Conservation (phyloP, 2,329 filamentous ascomycete species). For the Aspergillus sp. region DNA sequence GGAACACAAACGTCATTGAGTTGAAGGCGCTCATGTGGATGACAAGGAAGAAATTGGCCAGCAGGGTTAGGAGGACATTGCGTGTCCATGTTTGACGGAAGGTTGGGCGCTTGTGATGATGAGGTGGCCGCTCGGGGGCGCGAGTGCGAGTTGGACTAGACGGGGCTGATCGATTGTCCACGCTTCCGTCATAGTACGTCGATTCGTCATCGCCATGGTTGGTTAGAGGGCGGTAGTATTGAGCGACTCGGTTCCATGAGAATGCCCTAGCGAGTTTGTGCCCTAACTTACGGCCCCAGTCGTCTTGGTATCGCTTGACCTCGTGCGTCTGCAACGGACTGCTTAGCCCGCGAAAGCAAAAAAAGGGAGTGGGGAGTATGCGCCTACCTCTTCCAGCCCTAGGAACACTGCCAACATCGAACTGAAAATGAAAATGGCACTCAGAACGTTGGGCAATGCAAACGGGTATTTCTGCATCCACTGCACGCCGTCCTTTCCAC, state of each 20-base stretch:
- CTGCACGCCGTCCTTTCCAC: conserved; percentile 49
- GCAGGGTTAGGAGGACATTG: conserved; percentile 50
- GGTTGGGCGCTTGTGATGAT: conserved; percentile 33
- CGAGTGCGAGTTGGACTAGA: conserved; percentile 18
- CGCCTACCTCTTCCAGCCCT: conserved; percentile 55
- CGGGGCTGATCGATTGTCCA: conserved; percentile 17
- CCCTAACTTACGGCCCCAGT: conserved; percentile 36
- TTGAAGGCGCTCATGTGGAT: conserved; percentile 71
- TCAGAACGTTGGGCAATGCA: conserved; percentile 61
- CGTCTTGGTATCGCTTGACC: conserved; percentile 29
- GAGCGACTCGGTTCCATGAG: conserved; percentile 14
- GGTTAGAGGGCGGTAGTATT: conserved; percentile 29
- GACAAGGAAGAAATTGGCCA: conserved; percentile 60
- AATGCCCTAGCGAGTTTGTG: conserved; percentile 24
- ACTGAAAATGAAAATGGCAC: conserved; percentile 50
- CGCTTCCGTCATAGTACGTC: conserved; percentile 25
- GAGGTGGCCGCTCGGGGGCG: conserved; percentile 12
- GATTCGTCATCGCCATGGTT: conserved; percentile 22
- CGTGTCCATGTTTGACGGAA: conserved; percentile 46
- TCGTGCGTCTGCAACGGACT: conserved; percentile 25
- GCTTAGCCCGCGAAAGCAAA: not conserved
- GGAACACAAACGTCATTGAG: conserved; percentile 66
- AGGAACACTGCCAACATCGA: conserved; percentile 52
- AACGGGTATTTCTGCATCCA: conserved; percentile 62
- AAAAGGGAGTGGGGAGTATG: not conserved